These are phyloP conservation scores for Dunaliella primolecta DNA, from an alignment of 139 green algal species.

Conservation along the genomic window DNA sequence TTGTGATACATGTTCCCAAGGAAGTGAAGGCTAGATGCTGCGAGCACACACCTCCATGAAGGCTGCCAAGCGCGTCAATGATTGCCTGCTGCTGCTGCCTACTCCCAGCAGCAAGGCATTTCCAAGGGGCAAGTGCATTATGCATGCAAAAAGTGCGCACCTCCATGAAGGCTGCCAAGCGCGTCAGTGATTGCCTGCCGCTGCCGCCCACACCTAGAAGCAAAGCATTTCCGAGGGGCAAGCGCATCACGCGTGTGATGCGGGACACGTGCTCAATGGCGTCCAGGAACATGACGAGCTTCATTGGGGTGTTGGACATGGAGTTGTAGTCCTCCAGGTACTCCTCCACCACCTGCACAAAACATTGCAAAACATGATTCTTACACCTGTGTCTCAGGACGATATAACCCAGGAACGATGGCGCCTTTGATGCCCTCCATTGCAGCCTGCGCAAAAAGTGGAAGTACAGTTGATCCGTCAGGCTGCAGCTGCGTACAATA, in stretches of 20 bases:
- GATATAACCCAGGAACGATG: too few species aligned
- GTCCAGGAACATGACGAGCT: slow-evolving; percentile 80
- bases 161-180: slow-evolving; percentile 68
- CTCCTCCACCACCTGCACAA: slow-evolving; percentile 54
- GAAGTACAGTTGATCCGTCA: too few species aligned
- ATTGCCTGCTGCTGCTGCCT: slow-evolving; percentile 62
- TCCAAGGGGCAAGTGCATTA: slow-evolving; percentile 32
- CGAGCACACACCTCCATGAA: slow-evolving; percentile 48
- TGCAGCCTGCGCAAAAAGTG: too few species aligned
- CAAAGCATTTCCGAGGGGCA: slow-evolving; percentile 63
- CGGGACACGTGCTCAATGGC: slow-evolving; percentile 74
- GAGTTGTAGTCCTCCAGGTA: slow-evolving; percentile 81
- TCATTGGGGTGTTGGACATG: slow-evolving; percentile 67
- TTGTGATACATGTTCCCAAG: slow-evolving; percentile 60
- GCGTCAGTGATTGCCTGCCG: slow-evolving; percentile 63
- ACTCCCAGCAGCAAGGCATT: slow-evolving; percentile 72
- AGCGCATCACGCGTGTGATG: slow-evolving; percentile 57
- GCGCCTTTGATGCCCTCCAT: too few species aligned
- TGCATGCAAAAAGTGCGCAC: slow-evolving; percentile 3
- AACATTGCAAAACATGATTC: neutral
- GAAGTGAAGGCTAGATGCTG: neutral
- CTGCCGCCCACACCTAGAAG: slow-evolving; percentile 71
- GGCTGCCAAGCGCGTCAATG: slow-evolving; percentile 62
- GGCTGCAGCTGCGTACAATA: too few species aligned
- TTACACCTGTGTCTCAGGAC: too few species aligned